Evolutionary conservation across 2,329 filamentous ascomycete genomes (phyloP), one percentile per base, ranked within the genome.

Genomic region (Exophiala dermatitidis): DNA sequence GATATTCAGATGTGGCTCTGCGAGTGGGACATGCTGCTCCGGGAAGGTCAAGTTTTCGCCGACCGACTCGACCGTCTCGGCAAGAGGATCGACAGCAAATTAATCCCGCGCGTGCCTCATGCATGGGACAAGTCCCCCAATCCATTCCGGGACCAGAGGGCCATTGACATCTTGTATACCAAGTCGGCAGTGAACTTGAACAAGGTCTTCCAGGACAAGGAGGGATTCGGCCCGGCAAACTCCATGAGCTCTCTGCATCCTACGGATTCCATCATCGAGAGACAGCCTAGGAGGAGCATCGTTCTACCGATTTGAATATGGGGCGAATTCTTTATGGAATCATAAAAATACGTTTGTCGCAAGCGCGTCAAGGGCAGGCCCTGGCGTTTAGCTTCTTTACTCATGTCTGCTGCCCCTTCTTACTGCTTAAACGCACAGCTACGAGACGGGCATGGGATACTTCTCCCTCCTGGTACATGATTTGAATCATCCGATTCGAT

Each of bases 21-120:
- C 64, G 81, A 84, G 64, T 84, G 78, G 77, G 81, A 84, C 63
- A 84, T 84, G 81, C 69, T 84, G 9, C 71, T 83, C n/a, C 74
- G 76, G 9, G 81, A 84, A 64, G 81, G 79, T 4, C 69, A 74
- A 57, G 56, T 60, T 1, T 75, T 76, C 49, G 68, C 72, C 42
- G 65, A 70, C 8, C 66, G 70, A 8, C 59, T 76, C 33, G 64
- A 74, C 34, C 53, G 55, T 1, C 62, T 74, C 45, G 70, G 72
- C 26, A 77, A 76, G 57, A 67, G 66, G 4, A 70, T 74, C 3
- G 68, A 71, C 19, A 66, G 67, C 45, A 74, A 72, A 66, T 69
- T 74, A 64, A 72, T 76, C 41, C 69, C 72, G 47, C 69, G 67
- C 49, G 71, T 66, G n/a, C 62, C 62, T n/a, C 74, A 77, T 62